phyloP scores from a whole-genome alignment of 768 basidiomycete species.

The Phaeotremella fagi region DNA sequence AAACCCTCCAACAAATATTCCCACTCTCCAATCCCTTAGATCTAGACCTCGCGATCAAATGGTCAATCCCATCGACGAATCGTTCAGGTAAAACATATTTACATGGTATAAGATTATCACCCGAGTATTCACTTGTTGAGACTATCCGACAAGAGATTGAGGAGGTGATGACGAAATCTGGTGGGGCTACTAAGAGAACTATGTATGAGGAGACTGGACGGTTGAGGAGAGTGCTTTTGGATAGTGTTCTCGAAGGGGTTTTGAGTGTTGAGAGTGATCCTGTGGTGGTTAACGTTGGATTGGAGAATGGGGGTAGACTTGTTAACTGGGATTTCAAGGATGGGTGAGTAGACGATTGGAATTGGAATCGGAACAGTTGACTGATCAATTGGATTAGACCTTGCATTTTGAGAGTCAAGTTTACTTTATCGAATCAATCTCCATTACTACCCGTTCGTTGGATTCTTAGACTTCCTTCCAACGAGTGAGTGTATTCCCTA shows the following conservation, averaged over 20 bases:
- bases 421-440: slow-evolving; percentile 69
- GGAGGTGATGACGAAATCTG: slow-evolving; percentile 55
- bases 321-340: slow-evolving; percentile 61
- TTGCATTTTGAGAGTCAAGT: slow-evolving; percentile 55
- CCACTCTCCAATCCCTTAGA: slow-evolving; percentile 71
- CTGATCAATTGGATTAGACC: slow-evolving; percentile 51
- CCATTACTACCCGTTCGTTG: slow-evolving; percentile 60
- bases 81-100: slow-evolving; percentile 62
- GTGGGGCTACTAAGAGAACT: slow-evolving; percentile 63
- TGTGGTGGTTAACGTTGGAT: slow-evolving; percentile 55
- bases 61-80: slow-evolving; percentile 61
- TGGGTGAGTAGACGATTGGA: slow-evolving; percentile 53
- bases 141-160: slow-evolving; percentile 52
- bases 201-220: slow-evolving; percentile 88
- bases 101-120: slow-evolving; percentile 62
- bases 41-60: slow-evolving; percentile 70
- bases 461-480: slow-evolving; percentile 56
- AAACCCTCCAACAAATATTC: slow-evolving; percentile 61
- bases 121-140: slow-evolving; percentile 62
- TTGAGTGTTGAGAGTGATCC: slow-evolving; percentile 81
- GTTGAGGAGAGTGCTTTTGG: slow-evolving; percentile 63
- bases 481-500: slow-evolving; percentile 22
- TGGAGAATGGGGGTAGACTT: slow-evolving; percentile 31
- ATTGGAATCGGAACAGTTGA: neutral
- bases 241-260: slow-evolving; percentile 63